These are phyloP conservation scores for Neonectria neomacrospora DNA, from an alignment of 2,329 filamentous ascomycete genomes.

Conservation along the genomic window DNA sequence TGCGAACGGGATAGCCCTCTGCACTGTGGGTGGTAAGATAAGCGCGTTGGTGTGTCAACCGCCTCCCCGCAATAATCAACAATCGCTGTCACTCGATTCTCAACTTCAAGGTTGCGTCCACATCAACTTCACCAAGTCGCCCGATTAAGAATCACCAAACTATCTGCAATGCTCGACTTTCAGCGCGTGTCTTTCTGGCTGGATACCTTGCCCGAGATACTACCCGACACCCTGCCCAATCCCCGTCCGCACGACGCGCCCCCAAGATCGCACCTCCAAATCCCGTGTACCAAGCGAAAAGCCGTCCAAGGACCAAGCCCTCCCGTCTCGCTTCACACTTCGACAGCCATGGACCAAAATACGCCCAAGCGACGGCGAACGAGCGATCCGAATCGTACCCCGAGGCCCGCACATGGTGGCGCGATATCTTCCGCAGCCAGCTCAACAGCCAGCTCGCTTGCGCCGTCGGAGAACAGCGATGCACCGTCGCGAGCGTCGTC, in stretches of 20 bases:
- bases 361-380: not conserved
- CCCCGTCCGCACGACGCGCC: not conserved
- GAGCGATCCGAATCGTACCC: not conserved
- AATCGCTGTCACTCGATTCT: not conserved
- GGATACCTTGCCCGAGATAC: not conserved
- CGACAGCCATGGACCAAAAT: not conserved
- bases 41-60: no score
- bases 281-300: not conserved
- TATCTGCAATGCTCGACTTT: not conserved
- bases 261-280: not conserved
- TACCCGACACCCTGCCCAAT: not conserved
- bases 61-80: no score
- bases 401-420: not conserved
- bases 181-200: not conserved
- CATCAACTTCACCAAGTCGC: not conserved
- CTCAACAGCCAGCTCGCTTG: not conserved
- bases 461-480: not conserved
- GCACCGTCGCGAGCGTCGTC: constrained; percentile 25
- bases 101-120: not conserved
- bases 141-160: not conserved
- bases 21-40: no score
- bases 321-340: not conserved
- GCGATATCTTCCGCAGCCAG: not conserved
- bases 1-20: no score
- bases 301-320: not conserved